phyloP scores from a whole-genome alignment of 768 basidiomycete genomes.

The Paxillus rubicundulus region DNA sequence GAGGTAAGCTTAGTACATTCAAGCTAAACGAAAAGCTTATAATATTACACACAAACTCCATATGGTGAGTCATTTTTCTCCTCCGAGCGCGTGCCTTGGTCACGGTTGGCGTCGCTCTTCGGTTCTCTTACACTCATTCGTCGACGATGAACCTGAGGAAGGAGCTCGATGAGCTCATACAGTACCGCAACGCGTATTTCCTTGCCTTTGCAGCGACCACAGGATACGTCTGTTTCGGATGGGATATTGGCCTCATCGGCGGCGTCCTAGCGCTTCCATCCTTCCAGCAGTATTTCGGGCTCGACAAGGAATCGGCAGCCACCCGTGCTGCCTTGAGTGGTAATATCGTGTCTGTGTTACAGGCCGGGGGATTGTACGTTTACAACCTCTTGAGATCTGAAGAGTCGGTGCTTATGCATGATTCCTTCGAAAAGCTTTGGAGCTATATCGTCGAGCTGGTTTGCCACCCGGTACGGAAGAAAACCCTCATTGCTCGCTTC shows the following conservation, averaged over 20 bases:
- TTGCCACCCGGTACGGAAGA: conserved; percentile 34
- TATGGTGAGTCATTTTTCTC: background rate
- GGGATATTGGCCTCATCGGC: conserved; percentile 39
- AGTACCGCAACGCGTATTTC: conserved; percentile 35
- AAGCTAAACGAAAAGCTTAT: too few species aligned
- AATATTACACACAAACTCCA: background rate
- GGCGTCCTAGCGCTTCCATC: conserved; percentile 36
- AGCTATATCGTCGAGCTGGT: conserved; percentile 26
- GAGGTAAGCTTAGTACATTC: too few species aligned
- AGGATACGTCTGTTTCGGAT: conserved; percentile 36
- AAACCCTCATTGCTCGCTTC: conserved; percentile 33
- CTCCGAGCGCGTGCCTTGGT: background rate
- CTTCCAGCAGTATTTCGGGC: conserved; percentile 35
- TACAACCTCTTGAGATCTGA: background rate
- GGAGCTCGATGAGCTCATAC: conserved; percentile 20
- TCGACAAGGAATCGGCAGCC: conserved; percentile 24
- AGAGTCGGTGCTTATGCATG: background rate
- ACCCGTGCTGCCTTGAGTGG: conserved; percentile 31
- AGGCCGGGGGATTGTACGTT: conserved; percentile 36
- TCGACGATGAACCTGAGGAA: conserved; percentile 22
- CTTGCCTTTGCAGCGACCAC: conserved; percentile 34
- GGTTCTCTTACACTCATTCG: background rate
- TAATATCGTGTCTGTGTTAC: conserved; percentile 38
- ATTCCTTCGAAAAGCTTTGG: conserved; percentile 23
- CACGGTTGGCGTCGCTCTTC: background rate